A percentile compares a stretch with the other conserved stretches of the same genome.
Conservation (phyloP, 371 early-diverging fungal genomes). For the Phascolomyces articulosus region DNA sequence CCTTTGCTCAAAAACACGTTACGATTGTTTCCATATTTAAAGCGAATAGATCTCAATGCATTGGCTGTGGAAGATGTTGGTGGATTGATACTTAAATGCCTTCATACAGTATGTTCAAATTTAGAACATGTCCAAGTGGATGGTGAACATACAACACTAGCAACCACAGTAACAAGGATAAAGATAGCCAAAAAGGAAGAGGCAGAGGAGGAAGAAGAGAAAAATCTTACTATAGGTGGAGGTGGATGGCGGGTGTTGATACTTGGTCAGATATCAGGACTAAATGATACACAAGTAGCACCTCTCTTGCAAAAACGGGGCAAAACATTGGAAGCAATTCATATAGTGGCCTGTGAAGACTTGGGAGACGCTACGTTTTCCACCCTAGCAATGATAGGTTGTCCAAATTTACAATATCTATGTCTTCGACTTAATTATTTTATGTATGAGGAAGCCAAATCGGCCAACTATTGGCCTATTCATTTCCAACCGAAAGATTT, state of each 20-base stretch:
- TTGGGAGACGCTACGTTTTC: background rate
- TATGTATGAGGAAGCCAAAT: background rate
- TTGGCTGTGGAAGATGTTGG: background rate
- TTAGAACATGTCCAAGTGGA: background rate
- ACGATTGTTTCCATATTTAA: background rate
- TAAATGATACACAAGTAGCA: background rate
- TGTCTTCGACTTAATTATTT: background rate
- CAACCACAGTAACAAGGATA: too few species aligned
- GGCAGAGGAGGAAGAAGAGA: too few species aligned
- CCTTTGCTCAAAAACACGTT: background rate
- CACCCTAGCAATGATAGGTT: background rate
- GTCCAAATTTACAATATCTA: background rate
- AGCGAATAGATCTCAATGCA: background rate
- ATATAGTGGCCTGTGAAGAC: background rate
- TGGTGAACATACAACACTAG: background rate
- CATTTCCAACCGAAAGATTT: background rate
- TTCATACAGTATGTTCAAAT: background rate
- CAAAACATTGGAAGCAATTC: background rate
- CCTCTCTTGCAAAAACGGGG: background rate
- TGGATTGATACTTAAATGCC: background rate
- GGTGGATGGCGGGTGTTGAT: too few species aligned
- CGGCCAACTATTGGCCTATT: background rate
- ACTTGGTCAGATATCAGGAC: background rate
- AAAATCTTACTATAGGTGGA: too few species aligned
- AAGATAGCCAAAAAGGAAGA: too few species aligned